Evolutionary conservation across 169 alveolate genomes (phyloP), one percentile per base, ranked within the genome.

Genomic region (Ichthyophthirius multifiliis): DNA sequence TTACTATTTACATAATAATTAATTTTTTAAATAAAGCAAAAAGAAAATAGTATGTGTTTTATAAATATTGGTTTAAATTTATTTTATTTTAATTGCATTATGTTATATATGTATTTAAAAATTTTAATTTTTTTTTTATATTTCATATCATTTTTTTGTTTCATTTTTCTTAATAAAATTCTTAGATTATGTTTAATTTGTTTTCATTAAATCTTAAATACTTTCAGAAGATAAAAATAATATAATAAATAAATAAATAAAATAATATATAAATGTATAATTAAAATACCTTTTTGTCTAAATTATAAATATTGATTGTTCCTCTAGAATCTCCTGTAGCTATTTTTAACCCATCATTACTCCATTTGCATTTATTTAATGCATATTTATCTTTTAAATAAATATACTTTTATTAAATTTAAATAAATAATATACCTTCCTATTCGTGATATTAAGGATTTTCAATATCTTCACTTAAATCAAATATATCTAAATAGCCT

Each of bases 401-500:
- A 41, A 41, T 41, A 41, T 48, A 3, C 7, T 16, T 48, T 1
- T n/a, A 2, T n/a, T n/a, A n/a, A n/a, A n/a, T n/a, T n/a, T n/a
- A n/a, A n/a, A 2, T 18, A 16, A 27, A 10, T 15, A 27, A 1
- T 55, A 0, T 55, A 55, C 71, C 71, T 55, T 55, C 71, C 13
- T 55, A 55, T 55, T 55, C 71, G 18, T 55, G 71, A 27, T 55
- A 55, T 10, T 74, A 64, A n/a, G 90, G 89, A 2, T 76, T 87
- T 48, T 89, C 94, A 10, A 77, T 43, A 65, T 89, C 92, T 55
- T 78, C 76, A 31, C 74, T 65, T 6, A 89, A 20, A 76, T 89
- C 90, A 89, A 90, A 89, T 5, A 89, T 44, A 47, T 89, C 94
- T 20, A 89, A 43, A 63, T 85, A 83, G 2, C 94, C 94, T 23